phyloP scores from a whole-genome alignment of 2,329 filamentous ascomycete species.

The Penicillium paneum region DNA sequence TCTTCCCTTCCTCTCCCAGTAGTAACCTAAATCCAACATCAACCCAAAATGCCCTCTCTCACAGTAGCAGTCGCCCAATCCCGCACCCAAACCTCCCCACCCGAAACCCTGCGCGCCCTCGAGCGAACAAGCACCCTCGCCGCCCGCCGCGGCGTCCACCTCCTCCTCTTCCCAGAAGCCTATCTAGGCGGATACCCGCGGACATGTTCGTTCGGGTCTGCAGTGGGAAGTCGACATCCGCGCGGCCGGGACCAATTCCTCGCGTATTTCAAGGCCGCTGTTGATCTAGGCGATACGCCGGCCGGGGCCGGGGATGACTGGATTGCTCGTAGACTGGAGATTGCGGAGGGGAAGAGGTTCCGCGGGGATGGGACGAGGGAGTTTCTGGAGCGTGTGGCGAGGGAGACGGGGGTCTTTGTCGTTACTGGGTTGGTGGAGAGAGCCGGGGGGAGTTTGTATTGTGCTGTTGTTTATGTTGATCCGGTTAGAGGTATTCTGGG shows the following conservation, averaged over 20 bases:
- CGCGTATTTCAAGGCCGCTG: constrained; percentile 49
- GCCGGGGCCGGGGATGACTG: neutral
- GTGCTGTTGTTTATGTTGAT: constrained; percentile 76
- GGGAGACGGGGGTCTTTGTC: constrained; percentile 59
- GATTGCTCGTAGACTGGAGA: neutral
- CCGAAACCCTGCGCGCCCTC: constrained; percentile 59
- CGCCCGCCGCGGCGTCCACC: constrained; percentile 56
- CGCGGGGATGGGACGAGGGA: neutral
- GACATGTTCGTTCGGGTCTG: constrained; percentile 72
- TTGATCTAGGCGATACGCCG: constrained; percentile 1
- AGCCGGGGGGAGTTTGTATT: constrained; percentile 78
- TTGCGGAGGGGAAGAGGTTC: neutral
- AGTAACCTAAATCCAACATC: neutral
- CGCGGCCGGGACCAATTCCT: constrained; percentile 80
- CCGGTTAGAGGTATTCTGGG: constrained; percentile 69
- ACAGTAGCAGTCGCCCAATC: constrained; percentile 4
- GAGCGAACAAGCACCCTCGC: constrained; percentile 62
- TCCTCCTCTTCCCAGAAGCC: constrained; percentile 86
- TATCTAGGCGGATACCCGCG: constrained; percentile 92
- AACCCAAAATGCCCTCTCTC: neutral
- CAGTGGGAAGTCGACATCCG: constrained; percentile 65
- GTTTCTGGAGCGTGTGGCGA: neutral
- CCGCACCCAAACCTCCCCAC: neutral
- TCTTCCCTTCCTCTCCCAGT: neutral
- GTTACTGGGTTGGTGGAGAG: constrained; percentile 79